Evolutionary conservation across 495 filamentous ascomycete species (phyloP), one percentile per base, ranked within the genome.

Genomic region (Aspergillus nanangensis): DNA sequence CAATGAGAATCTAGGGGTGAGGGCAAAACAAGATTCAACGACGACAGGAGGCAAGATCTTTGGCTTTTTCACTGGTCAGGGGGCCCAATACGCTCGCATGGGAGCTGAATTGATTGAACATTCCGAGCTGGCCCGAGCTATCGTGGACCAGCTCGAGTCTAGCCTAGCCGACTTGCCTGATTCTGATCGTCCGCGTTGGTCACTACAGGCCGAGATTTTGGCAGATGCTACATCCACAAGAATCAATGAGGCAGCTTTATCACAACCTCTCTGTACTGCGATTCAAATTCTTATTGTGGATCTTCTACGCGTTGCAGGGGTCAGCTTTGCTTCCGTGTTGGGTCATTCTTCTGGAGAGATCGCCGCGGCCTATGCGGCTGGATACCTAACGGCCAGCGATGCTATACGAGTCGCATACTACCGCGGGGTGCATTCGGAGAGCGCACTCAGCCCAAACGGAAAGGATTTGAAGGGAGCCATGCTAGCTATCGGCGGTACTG

Each of bases 311-410:
- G 5, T 32, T 1, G 62, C 48, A 36, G 59, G 56, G 10, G 44
- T 71, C 9, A 20, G 11, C 0, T 50, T 57, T 1, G 25, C 19
- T 3, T 39, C 52, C 1, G 78, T 80, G 1, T 50, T 74, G 13
- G 79, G 79, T 11, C 79, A 83, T 56, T 81, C 78, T 0, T 75
- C 70, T 1, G 79, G 79, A 8, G 79, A 83, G 53, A 79, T 83
- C 17, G 75, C 65, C 1, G 77, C 77, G 8, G 78, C 78, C 0
- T 82, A 79, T 49, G 71, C 71, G 13, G 72, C 76, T 13, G 76
- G 70, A 2, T 56, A 56, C 5, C 37, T 80, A 13, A 53, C 57
- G 0, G 58, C 62, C 10, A 48, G 55, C 24, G 69, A 69, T 38
- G 75, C 52, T n/a, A 38, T 45, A 15, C 7, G 13, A 8, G 55